These are phyloP conservation scores for Capsella bursapastoris DNA, from an alignment of 345 rosid species.

Conservation along the genomic window DNA sequence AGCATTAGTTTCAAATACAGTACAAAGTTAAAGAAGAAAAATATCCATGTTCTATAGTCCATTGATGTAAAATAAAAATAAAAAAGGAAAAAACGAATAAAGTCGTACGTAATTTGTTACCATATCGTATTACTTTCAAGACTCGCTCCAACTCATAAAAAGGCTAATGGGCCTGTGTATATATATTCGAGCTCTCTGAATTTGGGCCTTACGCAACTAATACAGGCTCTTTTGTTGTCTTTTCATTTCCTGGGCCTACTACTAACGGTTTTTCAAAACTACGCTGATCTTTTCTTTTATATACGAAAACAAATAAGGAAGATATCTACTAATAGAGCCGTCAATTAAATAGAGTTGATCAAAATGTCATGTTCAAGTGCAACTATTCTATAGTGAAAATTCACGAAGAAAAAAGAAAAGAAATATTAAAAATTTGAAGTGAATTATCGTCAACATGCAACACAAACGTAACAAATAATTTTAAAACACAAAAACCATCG, in stretches of 20 bases:
- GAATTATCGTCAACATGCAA: too few species aligned
- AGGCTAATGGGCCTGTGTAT: background rate
- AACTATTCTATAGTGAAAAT: conserved; percentile 11
- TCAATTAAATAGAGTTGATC: conserved; percentile 18
- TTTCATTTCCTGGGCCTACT: background rate
- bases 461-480: too few species aligned
- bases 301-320: background rate
- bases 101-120: too few species aligned
- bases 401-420: background rate
- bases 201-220: background rate
- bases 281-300: background rate
- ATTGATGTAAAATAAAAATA: background rate
- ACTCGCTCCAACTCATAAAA: too few species aligned
- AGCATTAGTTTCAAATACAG: too few species aligned
- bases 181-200: background rate
- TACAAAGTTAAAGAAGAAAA: too few species aligned
- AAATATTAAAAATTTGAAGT: too few species aligned
- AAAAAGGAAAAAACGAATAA: too few species aligned
- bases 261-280: background rate
- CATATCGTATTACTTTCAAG: too few species aligned
- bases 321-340: conserved; percentile 14
- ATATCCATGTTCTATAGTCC: background rate
- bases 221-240: background rate
- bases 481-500: too few species aligned
- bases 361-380: conserved; percentile 33